Base-by-base conservation (phyloP, 768 basidiomycete genomes). In the Daedalea quercina region DNA sequence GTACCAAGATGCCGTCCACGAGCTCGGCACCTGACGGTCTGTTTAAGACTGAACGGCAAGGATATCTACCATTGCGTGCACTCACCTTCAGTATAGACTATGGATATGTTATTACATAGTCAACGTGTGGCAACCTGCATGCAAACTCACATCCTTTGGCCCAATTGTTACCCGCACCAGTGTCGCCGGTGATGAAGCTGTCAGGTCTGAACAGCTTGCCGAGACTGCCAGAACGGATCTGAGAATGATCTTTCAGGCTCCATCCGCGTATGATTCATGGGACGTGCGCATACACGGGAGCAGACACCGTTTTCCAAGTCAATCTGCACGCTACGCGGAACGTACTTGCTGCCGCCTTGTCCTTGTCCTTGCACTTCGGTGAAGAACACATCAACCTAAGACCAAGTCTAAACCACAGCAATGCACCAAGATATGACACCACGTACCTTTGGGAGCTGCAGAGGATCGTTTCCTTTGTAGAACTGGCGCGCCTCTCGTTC, bases 281-380 rank as follows among this genome's bases (percentile, higher is more conserved):
- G 25, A 12, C 19, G 43, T 17, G 48, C 31, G 43, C n/a, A 50
- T 55, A 89, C 87, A 49, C 76, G 79, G 58, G 94, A 82, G 64
- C 86, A 83, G 9, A 96, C 94, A 9, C 90, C 90, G 8, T 83
- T 73, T 67, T 97, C 94, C 41, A 97, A 74, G 74, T 98, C 94
- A 58, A 96, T 72, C 65, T 93, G 92, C 3, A 96, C 79, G 54
- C 88, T 89, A 33, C 94, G 79, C 11, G 94, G 94, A 7, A 98
- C 90, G 59, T 89, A 94, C 70, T 90, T 91, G 52, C 78, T 71
- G 2, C 70, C 70, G 19, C 70, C 72, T 7, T 68, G 66, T 37
- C 49, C 22, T 1, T 68, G 66, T 37, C 49, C 22, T 1, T 81
- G 75, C 11, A 92, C 74, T 65, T 90, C 87, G 11, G 76, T 79